Evolutionary conservation across 768 basidiomycete species (phyloP).

Genomic region (Megacollybia marginata): DNA sequence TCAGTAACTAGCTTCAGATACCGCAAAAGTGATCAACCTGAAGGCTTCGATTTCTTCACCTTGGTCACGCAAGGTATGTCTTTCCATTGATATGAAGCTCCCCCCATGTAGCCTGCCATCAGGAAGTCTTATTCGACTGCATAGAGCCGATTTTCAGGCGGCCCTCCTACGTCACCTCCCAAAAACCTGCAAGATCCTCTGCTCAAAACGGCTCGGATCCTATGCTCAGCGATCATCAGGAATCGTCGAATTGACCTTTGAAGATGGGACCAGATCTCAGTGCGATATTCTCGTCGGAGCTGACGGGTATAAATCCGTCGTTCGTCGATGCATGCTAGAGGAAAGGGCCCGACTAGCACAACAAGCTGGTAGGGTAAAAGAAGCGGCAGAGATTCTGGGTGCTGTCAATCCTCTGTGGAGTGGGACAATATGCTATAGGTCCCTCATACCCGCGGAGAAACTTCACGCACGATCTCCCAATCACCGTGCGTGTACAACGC

Average conservation of each 20-base stretch:
- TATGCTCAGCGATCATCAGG: constrained; percentile 39
- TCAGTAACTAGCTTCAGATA: constrained; percentile 46
- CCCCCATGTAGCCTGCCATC: constrained; percentile 3
- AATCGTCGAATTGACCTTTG: constrained; percentile 44
- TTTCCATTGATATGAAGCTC: constrained; percentile 2
- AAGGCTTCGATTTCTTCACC: constrained; percentile 46
- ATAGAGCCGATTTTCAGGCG: constrained; percentile 62
- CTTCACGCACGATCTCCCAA: constrained; percentile 33
- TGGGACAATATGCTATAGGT: constrained; percentile 52
- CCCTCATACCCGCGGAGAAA: constrained; percentile 46
- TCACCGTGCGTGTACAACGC: constrained; percentile 39
- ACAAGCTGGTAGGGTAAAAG: constrained; percentile 24
- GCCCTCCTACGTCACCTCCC: constrained; percentile 46
- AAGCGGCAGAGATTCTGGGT: constrained; percentile 32
- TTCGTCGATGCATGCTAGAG: constrained; percentile 25
- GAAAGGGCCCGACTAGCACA: constrained; percentile 29
- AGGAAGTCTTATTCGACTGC: constrained; percentile 50
- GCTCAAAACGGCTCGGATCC: constrained; percentile 51
- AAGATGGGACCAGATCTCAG: constrained; percentile 49
- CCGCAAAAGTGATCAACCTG: constrained; percentile 53
- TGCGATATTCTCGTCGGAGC: constrained; percentile 51
- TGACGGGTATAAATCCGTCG: constrained; percentile 14
- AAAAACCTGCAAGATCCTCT: constrained; percentile 36
- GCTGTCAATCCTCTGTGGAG: constrained; percentile 51
- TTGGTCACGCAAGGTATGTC: constrained; percentile 49